phyloP scores from a whole-genome alignment of 257 asterid genomes.

The Nicotiana sylvestris region DNA sequence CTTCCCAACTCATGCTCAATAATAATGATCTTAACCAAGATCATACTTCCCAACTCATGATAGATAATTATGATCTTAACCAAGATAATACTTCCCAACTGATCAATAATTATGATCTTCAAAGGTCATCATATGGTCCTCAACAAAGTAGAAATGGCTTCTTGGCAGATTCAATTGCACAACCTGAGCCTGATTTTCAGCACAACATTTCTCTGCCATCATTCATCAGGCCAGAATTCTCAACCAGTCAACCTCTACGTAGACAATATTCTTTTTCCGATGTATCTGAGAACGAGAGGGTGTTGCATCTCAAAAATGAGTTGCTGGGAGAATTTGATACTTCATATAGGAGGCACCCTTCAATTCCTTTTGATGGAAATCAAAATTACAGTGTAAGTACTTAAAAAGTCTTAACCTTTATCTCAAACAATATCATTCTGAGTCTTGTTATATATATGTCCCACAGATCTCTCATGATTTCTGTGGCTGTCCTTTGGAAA shows the following conservation, averaged over 20 bases:
- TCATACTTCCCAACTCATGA: slow-evolving; percentile 7
- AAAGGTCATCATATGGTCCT: slow-evolving; percentile 8
- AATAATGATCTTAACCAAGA: slow-evolving; percentile 21
- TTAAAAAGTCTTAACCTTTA: background rate
- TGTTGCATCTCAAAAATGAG: slow-evolving; percentile 47
- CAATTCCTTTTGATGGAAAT: slow-evolving; percentile 26
- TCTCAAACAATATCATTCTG: background rate
- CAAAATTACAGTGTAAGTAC: slow-evolving; percentile 48
- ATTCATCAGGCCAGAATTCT: slow-evolving; percentile 13
- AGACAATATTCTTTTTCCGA: background rate
- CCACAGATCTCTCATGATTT: slow-evolving; percentile 35
- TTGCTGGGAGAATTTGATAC: slow-evolving; percentile 38
- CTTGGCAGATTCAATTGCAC: slow-evolving; percentile 21
- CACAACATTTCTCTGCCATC: slow-evolving; percentile 7
- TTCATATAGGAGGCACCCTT: slow-evolving; percentile 6
- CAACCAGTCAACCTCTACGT: slow-evolving; percentile 15
- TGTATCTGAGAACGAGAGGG: slow-evolving; percentile 37
- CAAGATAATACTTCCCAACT: slow-evolving; percentile 11
- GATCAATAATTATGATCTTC: slow-evolving; percentile 28
- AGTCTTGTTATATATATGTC: background rate
- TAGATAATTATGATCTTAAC: slow-evolving; percentile 28
- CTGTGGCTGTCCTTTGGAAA: slow-evolving; percentile 28
- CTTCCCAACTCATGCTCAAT: slow-evolving; percentile 23
- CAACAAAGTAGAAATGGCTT: slow-evolving; percentile 31
- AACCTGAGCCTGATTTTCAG: slow-evolving; percentile 21